Conservation (phyloP, 2,329 filamentous ascomycete species). For the Aspergillus sp. region DNA sequence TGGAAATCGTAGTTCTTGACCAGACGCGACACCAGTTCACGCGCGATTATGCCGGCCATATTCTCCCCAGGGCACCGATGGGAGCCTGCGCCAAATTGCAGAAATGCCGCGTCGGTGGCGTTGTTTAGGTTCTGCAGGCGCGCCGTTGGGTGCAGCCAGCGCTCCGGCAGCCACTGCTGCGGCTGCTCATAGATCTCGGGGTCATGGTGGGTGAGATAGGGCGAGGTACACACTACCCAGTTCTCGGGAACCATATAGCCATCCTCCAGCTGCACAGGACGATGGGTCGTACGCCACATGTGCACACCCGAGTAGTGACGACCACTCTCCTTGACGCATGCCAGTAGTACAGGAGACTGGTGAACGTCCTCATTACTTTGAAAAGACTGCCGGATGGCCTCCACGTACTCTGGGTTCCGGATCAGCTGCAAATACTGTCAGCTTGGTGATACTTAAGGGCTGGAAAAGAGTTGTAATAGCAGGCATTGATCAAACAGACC, state of each 20-base stretch:
- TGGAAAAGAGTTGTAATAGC: neutral
- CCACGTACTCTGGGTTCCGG: neutral
- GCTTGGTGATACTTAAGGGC: neutral
- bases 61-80: conserved; percentile 7
- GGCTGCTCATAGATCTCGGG: neutral
- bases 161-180: neutral
- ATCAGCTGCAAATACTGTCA: neutral
- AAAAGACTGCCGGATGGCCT: neutral
- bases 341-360: neutral
- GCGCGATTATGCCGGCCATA: conserved; percentile 1
- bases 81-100: neutral
- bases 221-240: conserved; percentile 3
- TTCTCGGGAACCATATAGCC: neutral
- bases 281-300: neutral
- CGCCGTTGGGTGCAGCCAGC: neutral
- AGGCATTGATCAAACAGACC: neutral
- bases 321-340: conserved; percentile 1
- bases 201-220: conserved; percentile 4
- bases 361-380: neutral
- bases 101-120: neutral
- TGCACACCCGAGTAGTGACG: conserved; percentile 1
- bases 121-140: neutral
- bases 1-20: neutral
- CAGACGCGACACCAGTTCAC: neutral
- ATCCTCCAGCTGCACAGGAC: neutral